phyloP scores from a whole-genome alignment of 2,329 filamentous ascomycete genomes.

The Fusarium abutilonis region DNA sequence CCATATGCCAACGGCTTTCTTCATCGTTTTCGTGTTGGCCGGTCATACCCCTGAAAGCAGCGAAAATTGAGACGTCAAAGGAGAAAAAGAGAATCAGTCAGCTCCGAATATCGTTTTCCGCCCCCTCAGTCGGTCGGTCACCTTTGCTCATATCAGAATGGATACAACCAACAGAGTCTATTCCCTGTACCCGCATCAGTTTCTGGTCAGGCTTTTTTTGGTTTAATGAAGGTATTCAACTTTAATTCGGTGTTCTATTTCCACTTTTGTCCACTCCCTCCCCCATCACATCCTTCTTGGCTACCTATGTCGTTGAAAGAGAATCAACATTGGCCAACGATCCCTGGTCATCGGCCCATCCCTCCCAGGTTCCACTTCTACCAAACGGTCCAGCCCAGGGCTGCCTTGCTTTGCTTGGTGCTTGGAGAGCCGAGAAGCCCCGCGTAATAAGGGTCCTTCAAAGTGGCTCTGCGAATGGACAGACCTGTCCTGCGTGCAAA shows the following conservation, averaged over 20 bases:
- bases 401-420: too few relatives aligned
- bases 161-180: conserved; percentile 16
- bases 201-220: conserved; percentile 40
- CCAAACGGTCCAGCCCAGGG: conserved; percentile 33
- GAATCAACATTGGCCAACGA: conserved; percentile 33
- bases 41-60: conserved; percentile 25
- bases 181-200: conserved; percentile 39
- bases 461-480: conserved; percentile 21
- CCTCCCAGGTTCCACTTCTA: conserved; percentile 40
- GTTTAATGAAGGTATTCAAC: conserved; percentile 6
- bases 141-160: conserved; percentile 18
- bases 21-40: conserved; percentile 7
- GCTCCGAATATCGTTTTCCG: conserved; percentile 21
- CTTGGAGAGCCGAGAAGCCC: conserved; percentile 13
- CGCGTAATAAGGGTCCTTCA: conserved; percentile 36
- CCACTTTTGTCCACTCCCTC: conserved; percentile 21
- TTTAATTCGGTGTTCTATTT: conserved; percentile 22
- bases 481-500: conserved; percentile 38
- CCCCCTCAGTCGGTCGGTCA: conserved; percentile 4
- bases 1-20: conserved; percentile 15
- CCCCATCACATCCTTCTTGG: conserved; percentile 16
- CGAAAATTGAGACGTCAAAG: conserved; percentile 8
- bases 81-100: conserved; percentile 32
- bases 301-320: conserved; percentile 9
- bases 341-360: conserved; percentile 40